Percentiles rank a stretch among this genome's conserved stretches.
Conservation (phyloP, 331 rosid genomes). For the Erythrophleum ivorense region DNA sequence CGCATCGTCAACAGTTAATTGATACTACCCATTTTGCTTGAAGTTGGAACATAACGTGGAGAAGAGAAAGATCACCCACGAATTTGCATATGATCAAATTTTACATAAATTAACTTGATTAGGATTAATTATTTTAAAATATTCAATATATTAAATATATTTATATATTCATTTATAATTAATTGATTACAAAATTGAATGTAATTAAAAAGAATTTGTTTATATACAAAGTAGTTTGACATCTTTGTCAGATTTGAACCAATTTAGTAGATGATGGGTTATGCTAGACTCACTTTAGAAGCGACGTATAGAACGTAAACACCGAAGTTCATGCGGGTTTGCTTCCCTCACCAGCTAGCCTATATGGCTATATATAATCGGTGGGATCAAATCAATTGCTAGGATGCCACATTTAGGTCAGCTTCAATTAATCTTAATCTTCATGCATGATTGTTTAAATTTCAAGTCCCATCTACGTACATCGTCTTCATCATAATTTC, state of each 20-base stretch:
- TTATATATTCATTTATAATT: no score
- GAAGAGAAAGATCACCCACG: not conserved
- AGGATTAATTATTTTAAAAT: no score
- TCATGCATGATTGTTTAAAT: not conserved
- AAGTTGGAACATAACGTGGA: slow-evolving; percentile 3
- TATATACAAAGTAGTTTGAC: slow-evolving; percentile 11
- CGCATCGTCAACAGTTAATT: slow-evolving; percentile 30
- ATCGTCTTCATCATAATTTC: not conserved
- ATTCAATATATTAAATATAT: no score
- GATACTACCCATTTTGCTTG: slow-evolving; percentile 18
- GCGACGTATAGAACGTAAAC: not conserved
- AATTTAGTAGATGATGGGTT: not conserved
- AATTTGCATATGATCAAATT: no score
- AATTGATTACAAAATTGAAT: no score
- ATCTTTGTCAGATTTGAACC: slow-evolving; percentile 27
- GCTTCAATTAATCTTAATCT: not conserved
- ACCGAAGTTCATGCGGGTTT: not conserved
- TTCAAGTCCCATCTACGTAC: slow-evolving; percentile 15
- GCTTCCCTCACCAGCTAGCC: slow-evolving; percentile 16
- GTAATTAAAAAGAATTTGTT: slow-evolving; percentile 20
- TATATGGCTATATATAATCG: not conserved
- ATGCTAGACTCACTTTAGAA: not conserved
- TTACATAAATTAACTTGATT: no score
- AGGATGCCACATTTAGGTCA: no score
- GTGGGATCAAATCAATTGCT: slow-evolving; percentile 27